Conservation (phyloP, 2,329 filamentous ascomycete genomes). For the Penicillium sp. region DNA sequence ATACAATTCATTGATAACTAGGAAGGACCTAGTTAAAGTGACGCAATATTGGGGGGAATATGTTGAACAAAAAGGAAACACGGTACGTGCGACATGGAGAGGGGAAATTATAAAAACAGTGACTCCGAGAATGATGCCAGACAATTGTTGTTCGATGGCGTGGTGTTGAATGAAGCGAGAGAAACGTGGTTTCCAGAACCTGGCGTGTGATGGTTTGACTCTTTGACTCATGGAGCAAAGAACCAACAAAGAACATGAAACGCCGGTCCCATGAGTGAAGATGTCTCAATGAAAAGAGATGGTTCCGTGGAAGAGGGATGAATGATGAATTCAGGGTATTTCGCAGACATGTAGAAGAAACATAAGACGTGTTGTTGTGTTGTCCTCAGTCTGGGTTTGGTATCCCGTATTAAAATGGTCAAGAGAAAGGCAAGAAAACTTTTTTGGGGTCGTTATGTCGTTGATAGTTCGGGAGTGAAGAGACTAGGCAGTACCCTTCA, state of each 20-base stretch:
- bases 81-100: not conserved
- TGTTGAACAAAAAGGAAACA: slow-evolving; percentile 8
- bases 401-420: not conserved
- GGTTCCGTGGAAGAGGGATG: not conserved
- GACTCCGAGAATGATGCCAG: slow-evolving; percentile 10
- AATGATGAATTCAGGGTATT: too few species aligned
- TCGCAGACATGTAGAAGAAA: too few species aligned
- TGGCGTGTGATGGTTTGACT: slow-evolving; percentile 7
- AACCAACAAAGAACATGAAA: slow-evolving; percentile 6
- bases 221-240: not conserved
- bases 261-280: slow-evolving; percentile 14
- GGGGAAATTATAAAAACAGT: not conserved
- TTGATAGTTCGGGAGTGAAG: not conserved
- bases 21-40: not conserved
- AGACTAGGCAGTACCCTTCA: slow-evolving; percentile 38
- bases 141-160: slow-evolving; percentile 10
- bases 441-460: slow-evolving; percentile 22
- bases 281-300: slow-evolving; percentile 1
- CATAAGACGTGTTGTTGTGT: too few species aligned
- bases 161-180: not conserved
- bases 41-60: slow-evolving; percentile 8
- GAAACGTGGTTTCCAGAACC: slow-evolving; percentile 3
- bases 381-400: too few species aligned
- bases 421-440: slow-evolving; percentile 8
- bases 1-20: slow-evolving; percentile 7